phyloP scores from a whole-genome alignment of 176 grass and related monocot species.

The Tuctoria greenei region DNA sequence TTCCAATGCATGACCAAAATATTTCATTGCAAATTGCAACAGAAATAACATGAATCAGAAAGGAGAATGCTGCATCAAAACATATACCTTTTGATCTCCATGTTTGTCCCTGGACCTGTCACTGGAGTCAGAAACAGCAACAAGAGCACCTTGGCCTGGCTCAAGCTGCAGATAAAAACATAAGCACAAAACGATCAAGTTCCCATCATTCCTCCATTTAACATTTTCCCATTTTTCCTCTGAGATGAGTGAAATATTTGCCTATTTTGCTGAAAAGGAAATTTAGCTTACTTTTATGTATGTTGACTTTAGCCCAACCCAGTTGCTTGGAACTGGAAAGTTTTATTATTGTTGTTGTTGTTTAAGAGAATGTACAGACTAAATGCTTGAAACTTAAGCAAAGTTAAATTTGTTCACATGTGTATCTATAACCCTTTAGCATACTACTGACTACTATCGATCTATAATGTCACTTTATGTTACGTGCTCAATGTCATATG shows the following conservation, averaged over 20 bases:
- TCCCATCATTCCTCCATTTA: constrained; percentile 19
- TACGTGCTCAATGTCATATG: background rate
- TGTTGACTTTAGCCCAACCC: background rate
- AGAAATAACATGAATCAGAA: background rate
- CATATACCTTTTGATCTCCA: constrained; percentile 74
- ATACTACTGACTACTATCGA: constrained; percentile 2
- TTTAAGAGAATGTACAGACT: background rate
- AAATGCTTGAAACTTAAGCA: background rate
- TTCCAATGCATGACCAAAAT: constrained; percentile 42
- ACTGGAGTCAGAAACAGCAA: constrained; percentile 70
- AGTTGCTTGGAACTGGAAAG: background rate
- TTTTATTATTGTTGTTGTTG: background rate
- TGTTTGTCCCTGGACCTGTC: constrained; percentile 89
- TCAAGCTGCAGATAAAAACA: constrained; percentile 57
- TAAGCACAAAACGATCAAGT: constrained; percentile 42
- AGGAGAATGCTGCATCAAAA: constrained; percentile 15
- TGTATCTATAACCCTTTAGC: background rate
- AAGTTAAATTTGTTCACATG: background rate
- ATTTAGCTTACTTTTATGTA: constrained; percentile 6
- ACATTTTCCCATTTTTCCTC: background rate
- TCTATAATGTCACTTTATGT: background rate
- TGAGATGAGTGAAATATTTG: background rate
- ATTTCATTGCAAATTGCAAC: background rate
- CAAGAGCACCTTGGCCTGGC: constrained; percentile 47
- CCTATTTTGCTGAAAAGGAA: background rate